Percentiles rank a stretch among this genome's conserved stretches.
phyloP scores from a whole-genome alignment of 2,329 filamentous ascomycete genomes.

The Apiospora sp. region DNA sequence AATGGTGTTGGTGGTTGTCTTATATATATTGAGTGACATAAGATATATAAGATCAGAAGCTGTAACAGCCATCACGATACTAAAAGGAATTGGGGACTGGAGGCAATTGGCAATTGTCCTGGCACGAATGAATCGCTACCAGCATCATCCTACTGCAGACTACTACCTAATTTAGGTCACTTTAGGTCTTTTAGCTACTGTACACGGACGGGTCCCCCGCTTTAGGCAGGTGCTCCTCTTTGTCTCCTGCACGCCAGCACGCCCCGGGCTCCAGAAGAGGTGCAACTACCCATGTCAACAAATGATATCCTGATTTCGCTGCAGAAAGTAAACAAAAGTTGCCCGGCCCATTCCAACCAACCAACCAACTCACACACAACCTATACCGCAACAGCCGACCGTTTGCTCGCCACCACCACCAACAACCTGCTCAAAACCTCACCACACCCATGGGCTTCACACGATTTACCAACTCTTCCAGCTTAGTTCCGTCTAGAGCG shows the following conservation, averaged over 20 bases:
- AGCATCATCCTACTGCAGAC: background rate
- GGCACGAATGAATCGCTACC: too few species aligned
- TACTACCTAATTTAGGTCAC: background rate
- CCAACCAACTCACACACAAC: background rate
- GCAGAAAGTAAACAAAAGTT: conserved; percentile 17
- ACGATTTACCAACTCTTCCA: background rate
- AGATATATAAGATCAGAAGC: too few species aligned
- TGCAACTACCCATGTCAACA: background rate
- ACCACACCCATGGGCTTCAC: conserved; percentile 9
- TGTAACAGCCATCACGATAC: too few species aligned
- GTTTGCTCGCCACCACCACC: conserved; percentile 4
- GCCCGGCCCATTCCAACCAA: conserved; percentile 9
- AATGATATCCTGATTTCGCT: conserved; percentile 6
- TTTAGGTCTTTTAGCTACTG: too few species aligned
- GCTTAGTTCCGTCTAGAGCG: background rate
- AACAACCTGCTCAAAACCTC: background rate
- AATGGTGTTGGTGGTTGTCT: too few species aligned
- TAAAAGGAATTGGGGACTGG: too few species aligned
- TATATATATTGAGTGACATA: too few species aligned
- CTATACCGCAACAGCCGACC: background rate
- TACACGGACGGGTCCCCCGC: background rate
- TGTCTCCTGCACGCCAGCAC: background rate
- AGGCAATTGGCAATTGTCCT: too few species aligned
- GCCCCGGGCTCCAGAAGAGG: background rate
- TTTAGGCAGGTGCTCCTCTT: background rate